Conservation (phyloP, 495 filamentous ascomycete species). For the Aspergillus sclerotioniger region DNA sequence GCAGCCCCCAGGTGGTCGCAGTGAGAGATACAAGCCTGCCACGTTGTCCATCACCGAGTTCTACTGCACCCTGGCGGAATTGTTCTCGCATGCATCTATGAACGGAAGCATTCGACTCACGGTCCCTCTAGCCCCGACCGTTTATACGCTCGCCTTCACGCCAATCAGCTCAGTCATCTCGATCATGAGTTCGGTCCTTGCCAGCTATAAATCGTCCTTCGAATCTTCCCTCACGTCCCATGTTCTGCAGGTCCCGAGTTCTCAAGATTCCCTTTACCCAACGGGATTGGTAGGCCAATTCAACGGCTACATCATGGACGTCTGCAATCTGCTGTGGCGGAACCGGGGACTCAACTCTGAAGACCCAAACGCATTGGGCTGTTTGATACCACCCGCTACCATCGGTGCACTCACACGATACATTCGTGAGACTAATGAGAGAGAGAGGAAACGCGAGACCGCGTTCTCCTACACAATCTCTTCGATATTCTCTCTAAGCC, state of each 20-base stretch:
- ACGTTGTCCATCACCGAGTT: slow-evolving; percentile 59
- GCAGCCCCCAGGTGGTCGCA: slow-evolving; percentile 11
- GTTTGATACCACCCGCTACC: slow-evolving; percentile 56
- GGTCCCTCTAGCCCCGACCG: slow-evolving; percentile 63
- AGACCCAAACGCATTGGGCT: slow-evolving; percentile 71
- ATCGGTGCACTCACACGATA: slow-evolving; percentile 49
- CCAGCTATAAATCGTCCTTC: slow-evolving; percentile 71
- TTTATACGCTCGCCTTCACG: slow-evolving; percentile 69
- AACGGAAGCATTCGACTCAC: slow-evolving; percentile 57
- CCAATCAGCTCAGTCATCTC: slow-evolving; percentile 63
- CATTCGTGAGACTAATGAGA: slow-evolving; percentile 37
- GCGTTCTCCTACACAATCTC: slow-evolving; percentile 47
- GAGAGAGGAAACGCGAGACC: slow-evolving; percentile 33
- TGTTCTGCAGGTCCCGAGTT: slow-evolving; percentile 27
- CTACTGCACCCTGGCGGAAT: slow-evolving; percentile 57
- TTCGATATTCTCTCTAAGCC: slow-evolving; percentile 66
- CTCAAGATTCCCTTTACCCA: slow-evolving; percentile 43
- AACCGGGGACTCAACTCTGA: slow-evolving; percentile 66
- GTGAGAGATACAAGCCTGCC: slow-evolving; percentile 20
- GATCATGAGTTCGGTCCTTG: slow-evolving; percentile 64
- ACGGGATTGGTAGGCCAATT: slow-evolving; percentile 61
- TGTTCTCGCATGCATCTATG: slow-evolving; percentile 54
- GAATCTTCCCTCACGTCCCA: slow-evolving; percentile 57
- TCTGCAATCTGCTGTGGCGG: slow-evolving; percentile 84
- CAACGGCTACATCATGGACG: slow-evolving; percentile 87